Evolutionary conservation across 1,284 basidiomycete species (phyloP), one percentile per base, ranked within the genome.

Genomic region (Lentinus polychrous): DNA sequence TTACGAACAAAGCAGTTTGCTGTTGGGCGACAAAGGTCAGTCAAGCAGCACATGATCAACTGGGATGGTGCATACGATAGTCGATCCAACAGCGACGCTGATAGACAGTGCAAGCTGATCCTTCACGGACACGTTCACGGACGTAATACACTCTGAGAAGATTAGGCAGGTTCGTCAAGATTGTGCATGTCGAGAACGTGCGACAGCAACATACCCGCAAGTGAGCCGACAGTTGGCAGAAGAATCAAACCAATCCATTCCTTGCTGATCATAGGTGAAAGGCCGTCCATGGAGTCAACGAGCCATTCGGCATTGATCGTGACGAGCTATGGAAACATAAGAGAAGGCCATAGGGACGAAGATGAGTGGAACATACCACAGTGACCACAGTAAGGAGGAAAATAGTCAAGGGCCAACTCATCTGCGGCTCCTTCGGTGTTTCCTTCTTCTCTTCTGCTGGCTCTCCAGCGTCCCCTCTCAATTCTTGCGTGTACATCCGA

Each of bases 1-100:
- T 80, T 51, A 92, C 82, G 61, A 93, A 86, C 38, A 94, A 74
- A 0, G 90, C 85, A 49, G 91, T 91, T 83, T 96, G 93, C 85
- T 88, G 46, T 32, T 32, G 15, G 10, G 3, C 20, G 17, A 51
- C 11, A 15, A 39, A 15, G 7, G 18, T 36, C 17, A 45, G 46
- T 48, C 20, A 46, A 17, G 18, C 14, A 14, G 8, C 31, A 14
- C n/a, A 34, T 2, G 34, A 42, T 33, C 7, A 31, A 24, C 12
- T 23, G 8, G 43, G 43, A n/a, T 45, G 43, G 48, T 18, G 71
- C 82, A 64, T 60, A 92, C 86, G 53, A 95, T 92, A 52, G 87
- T 91, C 1, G 88, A 91, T n/a, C 91, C 91, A 33, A 93, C 87
- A 6, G 93, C 91, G 45, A 94, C 90, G 46, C 83, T 81, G 48